phyloP scores from a whole-genome alignment of 83 land plant species.

The Picea mariana region DNA sequence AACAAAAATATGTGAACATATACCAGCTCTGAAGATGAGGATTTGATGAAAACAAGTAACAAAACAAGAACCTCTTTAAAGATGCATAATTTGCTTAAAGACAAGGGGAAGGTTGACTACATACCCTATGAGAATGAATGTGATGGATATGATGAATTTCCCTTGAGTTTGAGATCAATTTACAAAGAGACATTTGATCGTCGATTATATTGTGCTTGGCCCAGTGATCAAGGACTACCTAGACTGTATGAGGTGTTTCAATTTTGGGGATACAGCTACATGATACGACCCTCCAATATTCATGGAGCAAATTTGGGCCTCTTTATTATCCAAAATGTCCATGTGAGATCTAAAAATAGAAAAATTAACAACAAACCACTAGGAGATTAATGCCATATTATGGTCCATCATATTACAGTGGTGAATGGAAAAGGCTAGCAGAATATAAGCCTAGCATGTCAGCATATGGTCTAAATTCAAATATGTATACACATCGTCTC shows the following conservation, averaged over 20 bases:
- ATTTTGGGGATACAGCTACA: too few species aligned
- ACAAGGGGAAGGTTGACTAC: too few species aligned
- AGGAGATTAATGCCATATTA: conserved; percentile 1
- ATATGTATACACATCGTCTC: not conserved
- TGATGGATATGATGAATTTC: too few species aligned
- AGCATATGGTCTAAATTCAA: not conserved
- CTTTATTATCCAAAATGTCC: not conserved
- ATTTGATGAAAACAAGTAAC: too few species aligned
- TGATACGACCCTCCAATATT: too few species aligned
- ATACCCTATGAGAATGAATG: too few species aligned
- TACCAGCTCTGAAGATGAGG: too few species aligned
- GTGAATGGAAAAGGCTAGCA: too few species aligned
- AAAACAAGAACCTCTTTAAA: too few species aligned
- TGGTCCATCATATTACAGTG: conserved; percentile 1
- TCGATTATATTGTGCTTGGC: not conserved
- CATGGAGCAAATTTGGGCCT: too few species aligned
- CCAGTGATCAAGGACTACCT: not conserved
- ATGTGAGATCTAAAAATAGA: not conserved
- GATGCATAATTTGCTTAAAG: too few species aligned
- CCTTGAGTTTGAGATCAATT: not conserved
- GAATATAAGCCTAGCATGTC: not conserved
- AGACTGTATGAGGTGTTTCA: not conserved
- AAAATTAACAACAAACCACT: not conserved
- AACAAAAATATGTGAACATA: too few species aligned
- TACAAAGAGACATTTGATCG: not conserved